Conservation (phyloP, 1,284 basidiomycete genomes). For the Athelia sp. region DNA sequence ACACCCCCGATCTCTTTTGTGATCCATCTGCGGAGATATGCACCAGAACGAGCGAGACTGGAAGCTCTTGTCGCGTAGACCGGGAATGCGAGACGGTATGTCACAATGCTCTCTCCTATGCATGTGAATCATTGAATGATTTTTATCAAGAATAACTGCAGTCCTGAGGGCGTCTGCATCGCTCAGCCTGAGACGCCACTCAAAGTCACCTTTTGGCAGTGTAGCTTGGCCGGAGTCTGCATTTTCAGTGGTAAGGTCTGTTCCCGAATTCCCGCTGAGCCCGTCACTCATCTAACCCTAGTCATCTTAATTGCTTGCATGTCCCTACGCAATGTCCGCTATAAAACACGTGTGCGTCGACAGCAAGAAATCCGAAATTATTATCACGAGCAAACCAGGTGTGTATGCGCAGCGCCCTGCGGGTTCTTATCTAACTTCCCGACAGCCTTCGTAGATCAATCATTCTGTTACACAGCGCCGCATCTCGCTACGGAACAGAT, state of each 20-base stretch:
- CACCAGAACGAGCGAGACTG: conserved; percentile 39
- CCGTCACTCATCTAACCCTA: conserved; percentile 15
- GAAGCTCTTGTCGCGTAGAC: conserved; percentile 46
- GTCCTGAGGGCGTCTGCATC: conserved; percentile 19
- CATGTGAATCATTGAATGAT: not conserved
- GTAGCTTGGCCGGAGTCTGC: conserved; percentile 29
- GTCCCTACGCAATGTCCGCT: conserved; percentile 43
- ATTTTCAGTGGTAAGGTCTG: conserved; percentile 33
- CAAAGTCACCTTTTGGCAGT: conserved; percentile 40
- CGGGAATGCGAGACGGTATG: conserved; percentile 49
- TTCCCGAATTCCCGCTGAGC: conserved; percentile 1
- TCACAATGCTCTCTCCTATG: conserved; percentile 4
- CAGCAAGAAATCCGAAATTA: conserved; percentile 48
- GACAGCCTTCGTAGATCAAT: not conserved
- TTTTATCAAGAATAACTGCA: conserved; percentile 19
- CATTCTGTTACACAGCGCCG: not conserved
- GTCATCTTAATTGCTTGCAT: conserved; percentile 38
- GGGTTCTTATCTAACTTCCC: not conserved
- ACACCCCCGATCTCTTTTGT: conserved; percentile 53
- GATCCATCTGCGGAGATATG: conserved; percentile 43
- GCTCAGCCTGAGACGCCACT: conserved; percentile 29
- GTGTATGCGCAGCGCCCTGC: conserved; percentile 3
- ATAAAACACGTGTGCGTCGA: conserved; percentile 37
- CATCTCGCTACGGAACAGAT: not conserved
- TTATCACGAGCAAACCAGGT: conserved; percentile 53